Conservation (phyloP, 345 rosid genomes). For the Capsella bursapastoris region DNA sequence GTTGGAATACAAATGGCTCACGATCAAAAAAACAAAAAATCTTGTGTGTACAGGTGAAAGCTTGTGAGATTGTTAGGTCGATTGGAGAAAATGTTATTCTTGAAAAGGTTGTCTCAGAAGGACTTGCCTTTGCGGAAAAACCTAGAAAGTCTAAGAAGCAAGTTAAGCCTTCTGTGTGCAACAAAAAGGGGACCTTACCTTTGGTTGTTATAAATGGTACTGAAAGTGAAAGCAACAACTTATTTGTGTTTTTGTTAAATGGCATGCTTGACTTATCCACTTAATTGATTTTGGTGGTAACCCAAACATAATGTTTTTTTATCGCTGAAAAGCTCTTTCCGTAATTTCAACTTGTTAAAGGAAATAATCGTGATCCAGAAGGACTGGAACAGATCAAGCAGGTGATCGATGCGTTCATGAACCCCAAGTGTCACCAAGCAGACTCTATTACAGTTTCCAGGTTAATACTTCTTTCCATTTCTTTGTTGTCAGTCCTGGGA, state of each 20-base stretch:
- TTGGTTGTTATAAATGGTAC: slow-evolving; percentile 52
- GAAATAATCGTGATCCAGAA: slow-evolving; percentile 43
- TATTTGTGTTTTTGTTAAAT: slow-evolving; percentile 20
- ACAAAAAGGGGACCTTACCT: slow-evolving; percentile 43
- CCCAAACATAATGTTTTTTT: neutral
- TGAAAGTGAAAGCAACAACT: slow-evolving; percentile 30
- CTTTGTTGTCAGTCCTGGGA: slow-evolving; percentile 26
- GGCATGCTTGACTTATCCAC: slow-evolving; percentile 26
- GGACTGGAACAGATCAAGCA: slow-evolving; percentile 52
- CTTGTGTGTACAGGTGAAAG: slow-evolving; percentile 64
- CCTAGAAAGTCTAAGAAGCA: slow-evolving; percentile 60
- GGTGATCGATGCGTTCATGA: slow-evolving; percentile 83
- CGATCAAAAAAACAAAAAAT: neutral
- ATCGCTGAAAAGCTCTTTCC: slow-evolving; percentile 14
- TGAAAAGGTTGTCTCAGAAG: slow-evolving; percentile 58
- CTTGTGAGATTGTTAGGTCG: slow-evolving; percentile 77
- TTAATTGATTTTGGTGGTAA: slow-evolving; percentile 22
- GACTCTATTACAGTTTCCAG: slow-evolving; percentile 68
- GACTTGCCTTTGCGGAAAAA: slow-evolving; percentile 58
- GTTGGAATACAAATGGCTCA: slow-evolving; percentile 11
- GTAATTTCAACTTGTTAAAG: slow-evolving; percentile 34
- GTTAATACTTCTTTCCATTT: slow-evolving; percentile 48
- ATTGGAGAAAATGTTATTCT: slow-evolving; percentile 70
- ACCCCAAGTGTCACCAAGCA: slow-evolving; percentile 80
- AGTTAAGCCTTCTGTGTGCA: slow-evolving; percentile 39